These are phyloP conservation scores for Tausonia pullulans DNA, from an alignment of 1,284 basidiomycete genomes.

Conservation along the genomic window DNA sequence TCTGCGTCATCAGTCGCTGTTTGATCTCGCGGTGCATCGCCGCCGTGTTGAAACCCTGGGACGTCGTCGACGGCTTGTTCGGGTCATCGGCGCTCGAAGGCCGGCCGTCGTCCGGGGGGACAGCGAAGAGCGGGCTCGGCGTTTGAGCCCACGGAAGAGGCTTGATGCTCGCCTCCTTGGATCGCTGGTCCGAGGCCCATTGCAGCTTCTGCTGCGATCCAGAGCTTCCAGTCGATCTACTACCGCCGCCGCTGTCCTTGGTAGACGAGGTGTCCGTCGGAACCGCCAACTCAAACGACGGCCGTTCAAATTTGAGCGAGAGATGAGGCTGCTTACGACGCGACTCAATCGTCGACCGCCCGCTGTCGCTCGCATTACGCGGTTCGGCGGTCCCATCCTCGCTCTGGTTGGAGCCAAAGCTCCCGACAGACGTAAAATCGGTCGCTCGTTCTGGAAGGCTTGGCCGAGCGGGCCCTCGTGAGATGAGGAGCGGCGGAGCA, in stretches of 20 bases:
- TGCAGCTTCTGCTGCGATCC: neutral
- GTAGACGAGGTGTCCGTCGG: neutral
- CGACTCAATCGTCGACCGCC: constrained; percentile 22
- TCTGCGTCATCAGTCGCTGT: constrained; percentile 78
- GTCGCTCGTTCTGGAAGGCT: neutral
- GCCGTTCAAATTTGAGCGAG: constrained; percentile 29
- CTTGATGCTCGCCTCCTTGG: neutral
- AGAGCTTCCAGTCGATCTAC: neutral
- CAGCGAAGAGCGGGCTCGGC: constrained; percentile 26
- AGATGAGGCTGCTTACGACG: constrained; percentile 32
- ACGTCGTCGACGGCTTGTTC: neutral
- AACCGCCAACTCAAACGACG: neutral
- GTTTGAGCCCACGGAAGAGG: constrained; percentile 30
- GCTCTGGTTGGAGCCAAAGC: constrained; percentile 3
- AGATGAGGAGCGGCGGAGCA: neutral
- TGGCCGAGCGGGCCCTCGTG: neutral
- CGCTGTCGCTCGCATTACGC: too few species aligned
- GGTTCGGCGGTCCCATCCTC: neutral
- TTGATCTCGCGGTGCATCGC: constrained; percentile 90
- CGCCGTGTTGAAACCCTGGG: constrained; percentile 32
- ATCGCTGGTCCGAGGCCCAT: neutral
- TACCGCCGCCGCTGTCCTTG: neutral
- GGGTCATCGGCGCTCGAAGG: neutral
- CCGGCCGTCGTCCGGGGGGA: constrained; percentile 15
- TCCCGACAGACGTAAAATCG: neutral